Evolutionary conservation across 495 filamentous ascomycete species (phyloP).

Genomic region (Neurospora sp.): DNA sequence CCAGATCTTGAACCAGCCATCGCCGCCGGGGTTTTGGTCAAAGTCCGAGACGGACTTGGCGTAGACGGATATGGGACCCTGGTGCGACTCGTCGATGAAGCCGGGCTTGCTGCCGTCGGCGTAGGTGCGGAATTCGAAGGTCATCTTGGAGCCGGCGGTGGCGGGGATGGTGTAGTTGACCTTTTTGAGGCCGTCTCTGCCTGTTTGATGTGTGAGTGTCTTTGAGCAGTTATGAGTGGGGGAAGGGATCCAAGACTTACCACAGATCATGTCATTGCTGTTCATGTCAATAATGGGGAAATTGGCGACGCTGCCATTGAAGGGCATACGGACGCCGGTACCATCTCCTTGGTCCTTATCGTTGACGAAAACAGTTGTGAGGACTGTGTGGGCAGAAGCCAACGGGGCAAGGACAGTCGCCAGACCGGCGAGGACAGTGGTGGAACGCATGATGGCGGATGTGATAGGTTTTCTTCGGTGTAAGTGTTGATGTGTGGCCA

Average conservation of each 20-base stretch:
- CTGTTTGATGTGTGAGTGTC: conserved; percentile 21
- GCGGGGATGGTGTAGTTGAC: conserved; percentile 50
- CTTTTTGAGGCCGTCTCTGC: conserved; percentile 42
- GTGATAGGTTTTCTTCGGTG: neutral
- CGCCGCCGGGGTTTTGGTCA: conserved; percentile 36
- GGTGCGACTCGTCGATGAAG: conserved; percentile 51
- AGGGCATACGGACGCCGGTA: conserved; percentile 58
- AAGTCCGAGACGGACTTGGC: conserved; percentile 50
- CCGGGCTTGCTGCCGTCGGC: conserved; percentile 46
- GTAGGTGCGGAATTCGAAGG: conserved; percentile 52
- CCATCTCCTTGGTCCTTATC: conserved; percentile 57
- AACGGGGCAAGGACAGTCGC: conserved; percentile 19
- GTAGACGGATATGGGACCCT: conserved; percentile 64
- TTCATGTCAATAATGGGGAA: conserved; percentile 41
- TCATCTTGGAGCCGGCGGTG: conserved; percentile 43
- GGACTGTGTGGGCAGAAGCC: conserved; percentile 49
- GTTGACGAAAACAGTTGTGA: conserved; percentile 57
- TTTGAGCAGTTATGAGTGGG: neutral
- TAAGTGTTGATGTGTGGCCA: neutral
- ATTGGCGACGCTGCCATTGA: conserved; percentile 35
- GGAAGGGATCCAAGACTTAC: conserved; percentile 26
- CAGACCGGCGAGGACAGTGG: conserved; percentile 13
- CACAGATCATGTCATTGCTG: conserved; percentile 59
- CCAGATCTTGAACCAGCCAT: conserved; percentile 77
- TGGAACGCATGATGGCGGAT: conserved; percentile 15